Conservation (phyloP, 2,329 filamentous ascomycete species). For the Fusarium citri region DNA sequence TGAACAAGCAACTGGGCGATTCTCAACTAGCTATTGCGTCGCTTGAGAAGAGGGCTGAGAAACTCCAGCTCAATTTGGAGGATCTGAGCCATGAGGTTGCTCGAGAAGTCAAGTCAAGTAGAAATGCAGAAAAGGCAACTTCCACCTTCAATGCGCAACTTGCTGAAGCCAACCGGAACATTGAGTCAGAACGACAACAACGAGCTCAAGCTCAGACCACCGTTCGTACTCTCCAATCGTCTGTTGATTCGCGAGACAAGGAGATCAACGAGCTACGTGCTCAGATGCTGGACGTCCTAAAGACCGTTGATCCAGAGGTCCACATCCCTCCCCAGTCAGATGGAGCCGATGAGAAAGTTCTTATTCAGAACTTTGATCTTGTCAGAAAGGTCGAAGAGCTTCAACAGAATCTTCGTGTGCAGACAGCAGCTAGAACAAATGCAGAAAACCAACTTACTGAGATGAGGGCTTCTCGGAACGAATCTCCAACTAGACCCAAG, state of each 20-base stretch:
- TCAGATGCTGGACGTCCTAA: constrained; percentile 85
- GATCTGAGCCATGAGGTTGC: constrained; percentile 93
- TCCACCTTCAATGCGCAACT: constrained; percentile 85
- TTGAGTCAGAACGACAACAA: constrained; percentile 90
- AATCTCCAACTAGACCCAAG: constrained; percentile 77
- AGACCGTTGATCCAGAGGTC: constrained; percentile 84
- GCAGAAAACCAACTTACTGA: constrained; percentile 87
- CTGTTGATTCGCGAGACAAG: constrained; percentile 81
- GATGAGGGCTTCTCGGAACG: constrained; percentile 78
- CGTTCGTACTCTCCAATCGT: constrained; percentile 80
- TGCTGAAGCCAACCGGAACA: constrained; percentile 86
- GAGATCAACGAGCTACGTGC: constrained; percentile 84
- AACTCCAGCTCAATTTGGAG: constrained; percentile 86
- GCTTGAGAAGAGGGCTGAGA: constrained; percentile 94
- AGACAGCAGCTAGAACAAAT: constrained; percentile 81
- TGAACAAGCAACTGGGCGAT: constrained; percentile 87
- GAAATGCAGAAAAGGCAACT: constrained; percentile 89
- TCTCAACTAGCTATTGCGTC: constrained; percentile 84
- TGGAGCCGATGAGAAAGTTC: constrained; percentile 70
- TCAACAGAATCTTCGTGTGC: constrained; percentile 88
- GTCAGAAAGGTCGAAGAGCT: constrained; percentile 87
- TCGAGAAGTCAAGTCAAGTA: constrained; percentile 87
- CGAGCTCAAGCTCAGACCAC: constrained; percentile 88
- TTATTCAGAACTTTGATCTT: constrained; percentile 82
- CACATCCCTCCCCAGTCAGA: constrained; percentile 72